phyloP scores from a whole-genome alignment of 129 eudicot genomes.

The Lactuca saligna region DNA sequence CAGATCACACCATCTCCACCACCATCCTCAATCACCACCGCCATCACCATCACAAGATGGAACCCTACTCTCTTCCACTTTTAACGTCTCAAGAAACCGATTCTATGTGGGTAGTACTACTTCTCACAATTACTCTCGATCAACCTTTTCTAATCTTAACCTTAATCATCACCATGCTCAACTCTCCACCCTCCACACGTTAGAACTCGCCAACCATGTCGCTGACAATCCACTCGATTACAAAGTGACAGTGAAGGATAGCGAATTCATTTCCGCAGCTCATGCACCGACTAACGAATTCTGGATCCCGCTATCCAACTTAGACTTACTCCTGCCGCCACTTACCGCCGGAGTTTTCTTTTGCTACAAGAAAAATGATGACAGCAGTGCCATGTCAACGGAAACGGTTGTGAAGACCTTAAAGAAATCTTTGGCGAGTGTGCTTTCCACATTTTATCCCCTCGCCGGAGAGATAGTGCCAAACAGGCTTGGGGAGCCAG shows the following conservation, averaged over 20 bases:
- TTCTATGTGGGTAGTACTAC: neutral
- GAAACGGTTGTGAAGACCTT: slow-evolving; percentile 22
- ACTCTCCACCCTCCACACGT: neutral
- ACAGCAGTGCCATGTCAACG: neutral
- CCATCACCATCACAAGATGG: neutral
- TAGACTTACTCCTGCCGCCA: slow-evolving; percentile 56
- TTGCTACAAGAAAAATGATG: slow-evolving; percentile 32
- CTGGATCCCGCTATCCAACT: slow-evolving; percentile 52
- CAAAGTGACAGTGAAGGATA: slow-evolving; percentile 30
- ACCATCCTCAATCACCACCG: neutral
- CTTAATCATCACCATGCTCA: neutral
- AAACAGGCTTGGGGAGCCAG: slow-evolving; percentile 52
- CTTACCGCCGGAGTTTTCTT: slow-evolving; percentile 43
- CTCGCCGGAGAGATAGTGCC: slow-evolving; percentile 53
- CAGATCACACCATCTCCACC: neutral
- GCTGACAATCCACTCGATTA: neutral
- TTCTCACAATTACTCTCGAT: neutral
- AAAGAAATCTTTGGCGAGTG: slow-evolving; percentile 41
- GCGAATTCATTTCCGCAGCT: slow-evolving; percentile 31
- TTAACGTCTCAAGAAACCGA: neutral
- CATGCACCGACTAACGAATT: slow-evolving; percentile 34
- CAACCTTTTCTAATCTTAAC: neutral
- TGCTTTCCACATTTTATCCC: slow-evolving; percentile 39
- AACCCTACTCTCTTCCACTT: neutral
- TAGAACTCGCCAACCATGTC: neutral